Conservation (phyloP, 345 rosid species). For the Brassica incana region DNA sequence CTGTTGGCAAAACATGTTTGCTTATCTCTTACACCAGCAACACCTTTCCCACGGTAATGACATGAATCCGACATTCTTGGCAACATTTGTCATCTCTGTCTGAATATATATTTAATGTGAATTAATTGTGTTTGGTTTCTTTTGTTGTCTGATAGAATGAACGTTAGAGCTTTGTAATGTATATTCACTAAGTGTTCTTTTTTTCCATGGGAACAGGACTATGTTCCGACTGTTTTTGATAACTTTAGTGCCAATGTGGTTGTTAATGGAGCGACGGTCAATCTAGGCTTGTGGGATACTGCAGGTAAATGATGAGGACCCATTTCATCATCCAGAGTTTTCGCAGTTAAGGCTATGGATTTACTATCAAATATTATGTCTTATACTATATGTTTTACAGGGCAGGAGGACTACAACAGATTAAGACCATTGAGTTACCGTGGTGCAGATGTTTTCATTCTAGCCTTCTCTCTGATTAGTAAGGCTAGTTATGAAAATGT, state of each 20-base stretch:
- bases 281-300: slow-evolving; percentile 96
- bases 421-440: slow-evolving; percentile 87
- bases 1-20: slow-evolving; percentile 41
- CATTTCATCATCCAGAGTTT: neutral
- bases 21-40: slow-evolving; percentile 41
- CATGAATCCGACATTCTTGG: neutral
- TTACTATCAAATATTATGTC: neutral
- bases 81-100: neutral
- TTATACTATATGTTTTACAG: slow-evolving; percentile 38
- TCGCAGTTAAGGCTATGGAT: neutral
- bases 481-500: slow-evolving; percentile 98
- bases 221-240: slow-evolving; percentile 90
- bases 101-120: neutral
- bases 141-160: neutral
- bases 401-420: slow-evolving; percentile 90
- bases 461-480: slow-evolving; percentile 92
- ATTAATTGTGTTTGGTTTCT: neutral
- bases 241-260: slow-evolving; percentile 95
- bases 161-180: neutral
- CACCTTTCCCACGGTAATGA: slow-evolving; percentile 35
- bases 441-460: slow-evolving; percentile 92
- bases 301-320: slow-evolving; percentile 54
- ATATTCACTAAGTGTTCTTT: neutral
- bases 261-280: slow-evolving; percentile 83
- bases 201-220: slow-evolving; percentile 55